These are phyloP conservation scores for Pouteria campechiana DNA, from an alignment of 179 eudicot genomes.

Conservation along the genomic window DNA sequence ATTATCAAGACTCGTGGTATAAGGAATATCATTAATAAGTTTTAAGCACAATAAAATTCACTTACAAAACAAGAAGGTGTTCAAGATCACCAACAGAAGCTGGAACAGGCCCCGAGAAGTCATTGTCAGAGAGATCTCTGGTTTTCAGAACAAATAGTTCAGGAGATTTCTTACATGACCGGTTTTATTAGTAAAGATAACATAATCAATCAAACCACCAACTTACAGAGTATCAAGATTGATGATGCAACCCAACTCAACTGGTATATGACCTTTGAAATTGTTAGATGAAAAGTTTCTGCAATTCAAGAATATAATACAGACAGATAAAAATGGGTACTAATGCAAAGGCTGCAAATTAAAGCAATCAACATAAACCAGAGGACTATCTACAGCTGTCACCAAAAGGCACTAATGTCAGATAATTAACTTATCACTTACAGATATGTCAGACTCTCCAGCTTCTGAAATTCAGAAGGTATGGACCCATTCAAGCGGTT, in stretches of 20 bases:
- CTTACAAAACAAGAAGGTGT: slow-evolving; percentile 48
- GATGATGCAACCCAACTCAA: slow-evolving; percentile 43
- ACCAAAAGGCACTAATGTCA: too few relatives aligned
- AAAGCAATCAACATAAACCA: too few relatives aligned
- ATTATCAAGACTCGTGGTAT: too few relatives aligned
- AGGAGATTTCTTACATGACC: not conserved
- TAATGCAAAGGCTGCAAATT: too few relatives aligned
- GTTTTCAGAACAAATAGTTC: too few relatives aligned
- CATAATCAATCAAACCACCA: not conserved
- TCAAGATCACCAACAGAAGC: slow-evolving; percentile 36
- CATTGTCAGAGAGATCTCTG: slow-evolving; percentile 46
- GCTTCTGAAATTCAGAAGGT: slow-evolving; percentile 38
- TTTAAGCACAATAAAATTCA: too few relatives aligned
- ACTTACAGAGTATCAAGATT: slow-evolving; percentile 51
- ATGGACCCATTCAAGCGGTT: slow-evolving; percentile 45
- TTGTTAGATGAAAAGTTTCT: slow-evolving; percentile 56
- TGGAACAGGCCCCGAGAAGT: slow-evolving; percentile 36
- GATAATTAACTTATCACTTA: too few relatives aligned
- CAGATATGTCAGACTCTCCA: slow-evolving; percentile 60
- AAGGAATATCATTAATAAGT: too few relatives aligned
- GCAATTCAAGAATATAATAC: not conserved
- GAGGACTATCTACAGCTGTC: too few relatives aligned
- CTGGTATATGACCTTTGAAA: slow-evolving; percentile 41
- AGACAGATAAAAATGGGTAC: too few relatives aligned
- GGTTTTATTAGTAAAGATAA: not conserved